Base-by-base conservation (phyloP, 306 rosid genomes). In the Fragaria iinumae region DNA sequence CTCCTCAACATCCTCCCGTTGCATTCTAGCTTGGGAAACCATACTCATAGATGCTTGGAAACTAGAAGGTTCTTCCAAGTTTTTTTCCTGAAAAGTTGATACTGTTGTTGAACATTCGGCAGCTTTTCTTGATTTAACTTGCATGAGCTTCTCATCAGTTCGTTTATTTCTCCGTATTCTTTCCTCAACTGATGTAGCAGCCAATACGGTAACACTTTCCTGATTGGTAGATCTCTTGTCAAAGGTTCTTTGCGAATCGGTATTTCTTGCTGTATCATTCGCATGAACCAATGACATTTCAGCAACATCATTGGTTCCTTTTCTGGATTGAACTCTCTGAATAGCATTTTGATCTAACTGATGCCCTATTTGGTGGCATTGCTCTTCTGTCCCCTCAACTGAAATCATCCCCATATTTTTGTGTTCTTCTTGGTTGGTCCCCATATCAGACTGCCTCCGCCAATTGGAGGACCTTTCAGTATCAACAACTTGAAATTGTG, bases 101-200 rank as follows among this genome's bases (percentile, higher is more conserved):
- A 36, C 47, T 47, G 67, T 67, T 6, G 39, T 39, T 25, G 71
- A 77, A 75, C 72, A 73, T 71, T 83, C 80, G 52, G 72, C 88
- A 80, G 73, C 89, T 60, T 75, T 71, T 71, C 68, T 65, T 32
- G 80, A 69, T 75, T 75, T 74, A 75, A 79, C 80, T 67, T 84
- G 81, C 69, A 77, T 45, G 71, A 84, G 75, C 57, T 27, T 85
- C 78, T 85, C 86, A 80, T 83, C 87, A 72, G 87, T 86, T 84
- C 81, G 93, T 72, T 76, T 80, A 76, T 79, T 71, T 80, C 77
- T 81, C 69, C 81, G 89, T 77, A 84, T 83, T 68, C 89, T 80
- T 75, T 81, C 81, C 75, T 59, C 72, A 68, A 71, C 72, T 76
- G 79, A 72, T 76, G 71, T 84, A 78, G 69, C 88, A 80, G 79